Conservation (phyloP, 2,329 filamentous ascomycete species). For the Chrysosporium queenslandicum region DNA sequence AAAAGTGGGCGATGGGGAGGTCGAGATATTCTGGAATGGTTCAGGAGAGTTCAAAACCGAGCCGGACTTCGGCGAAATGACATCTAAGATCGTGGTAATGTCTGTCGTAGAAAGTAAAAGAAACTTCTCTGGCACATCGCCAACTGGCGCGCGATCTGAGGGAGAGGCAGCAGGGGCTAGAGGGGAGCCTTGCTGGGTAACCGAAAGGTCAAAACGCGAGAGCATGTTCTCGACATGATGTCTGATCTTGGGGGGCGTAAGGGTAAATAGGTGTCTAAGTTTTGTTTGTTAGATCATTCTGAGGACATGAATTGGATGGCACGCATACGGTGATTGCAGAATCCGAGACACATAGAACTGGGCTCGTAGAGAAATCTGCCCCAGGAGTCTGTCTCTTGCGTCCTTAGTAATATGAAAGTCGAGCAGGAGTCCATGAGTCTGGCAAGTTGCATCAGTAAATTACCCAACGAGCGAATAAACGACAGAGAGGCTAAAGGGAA, state of each 20-base stretch:
- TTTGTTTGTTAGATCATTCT: conserved; percentile 39
- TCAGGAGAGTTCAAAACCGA: conserved; percentile 18
- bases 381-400: conserved; percentile 63
- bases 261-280: conserved; percentile 30
- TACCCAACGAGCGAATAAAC: not conserved
- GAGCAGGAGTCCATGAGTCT: conserved; percentile 57
- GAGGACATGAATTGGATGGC: not conserved
- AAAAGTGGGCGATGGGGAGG: conserved; percentile 22
- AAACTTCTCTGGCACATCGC: conserved; percentile 40
- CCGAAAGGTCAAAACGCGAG: conserved; percentile 20
- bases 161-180: not conserved
- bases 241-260: conserved; percentile 27
- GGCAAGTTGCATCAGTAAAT: conserved; percentile 26
- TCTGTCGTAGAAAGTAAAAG: conserved; percentile 59
- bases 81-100: conserved; percentile 67
- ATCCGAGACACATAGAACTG: conserved; percentile 72
- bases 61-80: conserved; percentile 55
- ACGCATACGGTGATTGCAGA: conserved; percentile 57
- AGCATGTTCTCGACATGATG: conserved; percentile 33
- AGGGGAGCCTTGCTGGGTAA: not conserved
- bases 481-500: conserved; percentile 26
- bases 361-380: conserved; percentile 68
- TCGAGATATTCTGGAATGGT: conserved; percentile 23
- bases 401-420: conserved; percentile 90
- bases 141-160: not conserved